phyloP scores from a whole-genome alignment of 148 eudicot species.

The Mesembryanthemum crystallinum region DNA sequence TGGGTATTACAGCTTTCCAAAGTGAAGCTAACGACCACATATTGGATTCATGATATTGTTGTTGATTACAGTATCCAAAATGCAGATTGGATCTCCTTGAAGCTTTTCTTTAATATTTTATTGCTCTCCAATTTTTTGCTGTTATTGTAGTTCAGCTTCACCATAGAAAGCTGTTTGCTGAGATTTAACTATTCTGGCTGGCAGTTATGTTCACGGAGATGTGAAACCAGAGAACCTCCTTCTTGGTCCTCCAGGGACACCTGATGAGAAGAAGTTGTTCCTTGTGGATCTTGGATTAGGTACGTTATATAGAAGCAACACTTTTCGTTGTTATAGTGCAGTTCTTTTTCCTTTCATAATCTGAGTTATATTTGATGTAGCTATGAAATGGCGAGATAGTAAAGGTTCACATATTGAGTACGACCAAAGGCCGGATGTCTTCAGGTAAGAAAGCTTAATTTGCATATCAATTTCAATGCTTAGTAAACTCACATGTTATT shows the following conservation, averaged over 20 bases:
- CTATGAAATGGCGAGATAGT: slow-evolving; percentile 63
- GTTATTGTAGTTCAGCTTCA: neutral
- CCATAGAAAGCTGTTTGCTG: neutral
- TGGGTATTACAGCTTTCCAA: too few relatives aligned
- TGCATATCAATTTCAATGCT: neutral
- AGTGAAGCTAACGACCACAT: too few relatives aligned
- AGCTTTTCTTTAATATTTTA: neutral
- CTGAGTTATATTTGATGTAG: slow-evolving; percentile 29
- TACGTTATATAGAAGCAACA: slow-evolving; percentile 15
- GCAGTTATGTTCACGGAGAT: slow-evolving; percentile 84
- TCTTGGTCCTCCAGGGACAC: slow-evolving; percentile 71
- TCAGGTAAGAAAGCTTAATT: slow-evolving; percentile 44
- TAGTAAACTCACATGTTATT: neutral
- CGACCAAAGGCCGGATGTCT: slow-evolving; percentile 81
- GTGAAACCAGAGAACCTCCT: slow-evolving; percentile 87
- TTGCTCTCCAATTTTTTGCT: neutral
- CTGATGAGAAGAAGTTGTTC: slow-evolving; percentile 70
- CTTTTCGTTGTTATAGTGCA: neutral
- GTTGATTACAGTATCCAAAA: neutral
- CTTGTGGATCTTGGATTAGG: slow-evolving; percentile 92
- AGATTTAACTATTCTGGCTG: neutral
- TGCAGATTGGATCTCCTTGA: neutral
- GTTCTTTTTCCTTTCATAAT: slow-evolving; percentile 10
- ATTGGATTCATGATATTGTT: neutral
- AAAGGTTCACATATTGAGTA: slow-evolving; percentile 63